A percentile compares a stretch with the other conserved stretches of the same genome.
Evolutionary conservation across 2,329 filamentous ascomycete genomes (phyloP).

Genomic region (Apiospora arundinis): DNA sequence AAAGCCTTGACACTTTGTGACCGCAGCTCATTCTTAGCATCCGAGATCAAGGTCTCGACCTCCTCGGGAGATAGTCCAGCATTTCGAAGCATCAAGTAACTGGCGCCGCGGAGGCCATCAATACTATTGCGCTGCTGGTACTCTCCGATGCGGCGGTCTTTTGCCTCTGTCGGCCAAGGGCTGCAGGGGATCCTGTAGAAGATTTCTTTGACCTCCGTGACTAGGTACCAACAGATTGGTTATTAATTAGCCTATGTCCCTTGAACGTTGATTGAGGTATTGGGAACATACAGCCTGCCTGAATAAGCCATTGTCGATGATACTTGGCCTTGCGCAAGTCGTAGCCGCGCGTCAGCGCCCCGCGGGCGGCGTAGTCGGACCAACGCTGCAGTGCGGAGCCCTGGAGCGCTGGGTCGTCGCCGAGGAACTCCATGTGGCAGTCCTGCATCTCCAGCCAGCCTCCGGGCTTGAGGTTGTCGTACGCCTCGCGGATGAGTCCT

Average conservation of each 20-base stretch:
- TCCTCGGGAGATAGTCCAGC: constrained; percentile 20
- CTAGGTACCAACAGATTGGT: background rate
- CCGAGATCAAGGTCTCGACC: constrained; percentile 22
- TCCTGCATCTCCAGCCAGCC: constrained; percentile 25
- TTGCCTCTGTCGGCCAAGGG: constrained; percentile 19
- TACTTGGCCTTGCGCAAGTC: constrained; percentile 21
- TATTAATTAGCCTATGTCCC: no score
- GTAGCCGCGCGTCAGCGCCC: constrained; percentile 14
- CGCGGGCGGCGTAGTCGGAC: constrained; percentile 14
- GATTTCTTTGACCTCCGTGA: constrained; percentile 20
- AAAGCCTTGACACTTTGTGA: background rate
- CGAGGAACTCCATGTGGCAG: constrained; percentile 20
- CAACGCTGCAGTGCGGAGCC: constrained; percentile 14
- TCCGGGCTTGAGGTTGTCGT: constrained; percentile 21
- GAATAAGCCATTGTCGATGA: constrained; percentile 18
- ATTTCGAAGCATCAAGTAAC: constrained; percentile 21
- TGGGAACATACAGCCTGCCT: constrained; percentile 22
- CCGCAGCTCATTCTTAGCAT: constrained; percentile 16
- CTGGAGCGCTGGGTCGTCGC: constrained; percentile 13
- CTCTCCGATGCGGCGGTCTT: background rate
- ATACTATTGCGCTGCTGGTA: constrained; percentile 22
- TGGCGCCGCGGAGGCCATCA: constrained; percentile 18
- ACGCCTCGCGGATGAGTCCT: constrained; percentile 20
- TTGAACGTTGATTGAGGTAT: no score
- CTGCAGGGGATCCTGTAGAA: constrained; percentile 22